Base-by-base conservation (phyloP, 345 rosid genomes). In the Geranium brycei region DNA sequence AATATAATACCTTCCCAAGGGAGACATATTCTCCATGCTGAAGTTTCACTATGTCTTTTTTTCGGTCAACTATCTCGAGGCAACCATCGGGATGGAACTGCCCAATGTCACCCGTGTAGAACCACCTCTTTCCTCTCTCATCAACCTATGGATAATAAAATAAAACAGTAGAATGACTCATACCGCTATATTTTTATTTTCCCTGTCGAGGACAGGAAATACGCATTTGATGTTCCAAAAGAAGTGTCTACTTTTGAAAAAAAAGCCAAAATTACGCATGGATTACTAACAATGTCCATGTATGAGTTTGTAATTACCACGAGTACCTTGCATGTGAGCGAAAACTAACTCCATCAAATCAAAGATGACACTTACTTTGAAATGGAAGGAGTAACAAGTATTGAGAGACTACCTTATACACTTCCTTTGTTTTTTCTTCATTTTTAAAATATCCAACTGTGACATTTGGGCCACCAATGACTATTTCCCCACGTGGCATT, bases 21-120 rank as follows among this genome's bases (percentile, higher is more conserved):
- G 99, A 91, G 73, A 95, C 89, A 78, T 95, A 95, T 74, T 95
- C 99, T 28, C 99, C 99, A 13, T 91, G 97, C 76, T 91, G 97
- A 79, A 95, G 96, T 76, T 95, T 95, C 71, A 95, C 91, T 13
- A 95, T 95, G 74, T 95, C 99, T 70, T 95, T 95, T 65, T 87
- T 95, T 5, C 97, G 91, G 75, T 95, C 97, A 75, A 88, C 78
- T 63, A 95, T 95, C 88, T 95, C 96, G 47, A 95, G 93, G 78
- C 99, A 95, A 63, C 97, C 97, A 71, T 95, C 99, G 16, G 87
- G 61, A 55, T 95, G 99, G 73, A 95, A 78, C 74, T 74, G 86
- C 71, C 99, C 99, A 18, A 95, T 77, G 71, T 95, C 99, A 47
- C 97, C 99, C 3, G 97, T 85, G 72, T 88, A 95, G 87, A 95